These are phyloP conservation scores for Rhizophagus clarus DNA, from an alignment of 192 early-diverging fungal species.

Conservation along the genomic window DNA sequence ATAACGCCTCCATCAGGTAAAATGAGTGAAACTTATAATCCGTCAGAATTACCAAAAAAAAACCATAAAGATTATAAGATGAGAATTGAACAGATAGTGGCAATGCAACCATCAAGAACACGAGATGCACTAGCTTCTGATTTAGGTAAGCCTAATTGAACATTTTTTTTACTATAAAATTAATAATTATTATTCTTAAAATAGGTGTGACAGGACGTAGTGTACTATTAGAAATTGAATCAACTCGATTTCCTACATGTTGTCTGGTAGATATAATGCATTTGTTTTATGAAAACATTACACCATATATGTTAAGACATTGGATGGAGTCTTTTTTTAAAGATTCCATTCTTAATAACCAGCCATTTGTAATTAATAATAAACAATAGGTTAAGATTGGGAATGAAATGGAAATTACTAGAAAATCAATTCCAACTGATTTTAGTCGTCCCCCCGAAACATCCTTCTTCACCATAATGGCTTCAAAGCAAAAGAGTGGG, in stretches of 20 bases:
- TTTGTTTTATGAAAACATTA: conserved; percentile 9
- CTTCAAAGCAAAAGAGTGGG: not conserved
- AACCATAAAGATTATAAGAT: not conserved
- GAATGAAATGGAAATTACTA: not conserved
- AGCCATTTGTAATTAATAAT: not conserved
- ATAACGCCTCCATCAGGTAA: not conserved
- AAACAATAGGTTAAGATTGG: not conserved
- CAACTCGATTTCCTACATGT: not conserved
- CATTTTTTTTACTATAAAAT: no score
- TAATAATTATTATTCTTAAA: not conserved
- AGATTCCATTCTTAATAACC: not conserved
- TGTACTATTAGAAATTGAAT: not conserved
- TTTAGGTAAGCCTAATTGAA: no score
- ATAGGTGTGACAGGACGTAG: not conserved
- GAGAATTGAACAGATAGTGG: not conserved
- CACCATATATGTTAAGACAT: not conserved
- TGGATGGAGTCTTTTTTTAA: not conserved
- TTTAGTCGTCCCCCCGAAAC: not conserved
- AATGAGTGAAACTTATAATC: not conserved
- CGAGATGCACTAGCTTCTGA: not conserved
- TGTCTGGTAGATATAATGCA: conserved; percentile 18
- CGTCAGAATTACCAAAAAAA: not conserved
- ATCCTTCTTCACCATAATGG: not conserved
- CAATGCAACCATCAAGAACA: not conserved
- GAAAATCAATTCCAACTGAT: not conserved